Base-by-base conservation (phyloP, 2,329 filamentous ascomycete genomes). In the Stagonosporopsis rhizophila region DNA sequence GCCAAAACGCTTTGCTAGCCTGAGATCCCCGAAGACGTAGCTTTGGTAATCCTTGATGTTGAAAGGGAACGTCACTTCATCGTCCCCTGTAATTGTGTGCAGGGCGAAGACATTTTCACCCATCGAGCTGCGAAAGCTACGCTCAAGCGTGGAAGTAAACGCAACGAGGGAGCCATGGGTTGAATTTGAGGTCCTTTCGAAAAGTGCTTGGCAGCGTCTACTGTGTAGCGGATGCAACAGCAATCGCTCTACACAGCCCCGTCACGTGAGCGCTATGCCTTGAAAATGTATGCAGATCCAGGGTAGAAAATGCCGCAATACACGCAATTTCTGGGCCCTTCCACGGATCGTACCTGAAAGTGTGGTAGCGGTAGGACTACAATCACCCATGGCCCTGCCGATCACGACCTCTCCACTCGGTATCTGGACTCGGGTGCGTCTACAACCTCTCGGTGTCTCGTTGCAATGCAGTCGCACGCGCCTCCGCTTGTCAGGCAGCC, bases 11-110 rank as follows among this genome's bases (percentile, higher is more conserved):
- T 64, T 54, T 59, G 66, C 65, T 65, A 66, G 56, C 52, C 54
- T 60, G 56, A 62, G 63, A 56, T 67, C 63, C 35, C 66, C 66
- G 52, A 69, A 69, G n/a, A 67, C 52, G 45, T 66, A 69, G 37
- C 59, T 61, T 44, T 67, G 65, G 44, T 67, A 69, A 35, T 67
- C 65, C 14, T 58, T 60, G 52, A 64, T 40, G 30, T 62, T 44
- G 39, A 69, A 65, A 17, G 66, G 66, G 40, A 66, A 66, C 14
- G 39, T 58, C 35, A 56, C 52, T 22, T 54, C 49, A 14, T 60
- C 50, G 42, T 47, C 59, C 48, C 45, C 59, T 44, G 50, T 25
- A 39, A 62, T 62, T 44, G 57, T 51, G 57, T 66, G 58, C 35
- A 67, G 60, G 46, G 61, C 54, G 46, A 67, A 62, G 39, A 65